Percentiles rank a stretch among this genome's conserved stretches.
Evolutionary conservation across 306 rosid genomes (phyloP).

Genomic region (Gynostemma pentaphyllum): DNA sequence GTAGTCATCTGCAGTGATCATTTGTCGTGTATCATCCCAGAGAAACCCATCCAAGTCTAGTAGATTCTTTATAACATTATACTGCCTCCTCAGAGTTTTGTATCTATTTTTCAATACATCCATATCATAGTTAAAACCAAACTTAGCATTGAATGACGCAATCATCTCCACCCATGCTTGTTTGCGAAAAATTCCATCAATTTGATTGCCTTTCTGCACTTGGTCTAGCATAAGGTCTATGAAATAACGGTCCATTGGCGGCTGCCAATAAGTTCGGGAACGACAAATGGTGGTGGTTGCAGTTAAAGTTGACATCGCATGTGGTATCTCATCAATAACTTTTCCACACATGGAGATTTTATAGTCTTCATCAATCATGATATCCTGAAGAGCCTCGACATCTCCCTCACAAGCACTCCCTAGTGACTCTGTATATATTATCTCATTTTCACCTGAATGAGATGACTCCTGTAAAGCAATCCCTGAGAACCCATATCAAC

Average conservation of each 20-base stretch:
- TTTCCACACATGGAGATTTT: constrained; percentile 26
- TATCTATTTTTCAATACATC: constrained; percentile 66
- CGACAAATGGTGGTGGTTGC: constrained; percentile 20
- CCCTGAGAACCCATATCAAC: constrained; percentile 27
- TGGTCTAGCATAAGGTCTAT: constrained; percentile 57
- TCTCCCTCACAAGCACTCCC: constrained; percentile 19
- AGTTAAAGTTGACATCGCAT: constrained; percentile 14
- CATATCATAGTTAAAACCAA: constrained; percentile 50
- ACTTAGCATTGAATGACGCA: constrained; percentile 48
- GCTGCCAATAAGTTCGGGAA: constrained; percentile 67
- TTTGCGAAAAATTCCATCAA: constrained; percentile 56
- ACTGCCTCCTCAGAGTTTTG: constrained; percentile 63
- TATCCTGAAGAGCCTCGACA: constrained; percentile 27
- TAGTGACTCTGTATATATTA: constrained; percentile 15
- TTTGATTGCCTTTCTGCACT: constrained; percentile 44
- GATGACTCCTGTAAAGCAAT: constrained; percentile 23
- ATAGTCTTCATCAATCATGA: constrained; percentile 35
- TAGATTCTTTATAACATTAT: constrained; percentile 43
- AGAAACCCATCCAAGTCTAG: constrained; percentile 58
- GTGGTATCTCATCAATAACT: constrained; percentile 18
- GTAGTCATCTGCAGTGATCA: constrained; percentile 62
- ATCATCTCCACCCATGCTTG: constrained; percentile 79
- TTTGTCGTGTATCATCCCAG: constrained; percentile 70
- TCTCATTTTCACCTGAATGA: constrained; percentile 26
- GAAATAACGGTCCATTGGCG: constrained; percentile 58